phyloP scores from a whole-genome alignment of 2,329 filamentous ascomycete species.

The Colletotrichum sp. region DNA sequence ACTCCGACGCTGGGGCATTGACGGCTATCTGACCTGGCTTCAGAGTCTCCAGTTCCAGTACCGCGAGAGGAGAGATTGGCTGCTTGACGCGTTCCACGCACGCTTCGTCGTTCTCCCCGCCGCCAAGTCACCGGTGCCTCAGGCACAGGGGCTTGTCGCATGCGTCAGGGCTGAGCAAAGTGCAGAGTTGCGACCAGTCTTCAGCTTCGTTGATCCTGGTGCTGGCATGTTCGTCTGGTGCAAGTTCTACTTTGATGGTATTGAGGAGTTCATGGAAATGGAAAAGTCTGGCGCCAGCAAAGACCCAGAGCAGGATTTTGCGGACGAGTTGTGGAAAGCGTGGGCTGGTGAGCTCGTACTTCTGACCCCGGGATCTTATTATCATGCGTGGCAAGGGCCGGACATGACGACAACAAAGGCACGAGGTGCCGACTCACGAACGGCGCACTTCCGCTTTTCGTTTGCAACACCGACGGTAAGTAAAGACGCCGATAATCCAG shows the following conservation, averaged over 20 bases:
- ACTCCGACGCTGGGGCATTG: conserved; percentile 71
- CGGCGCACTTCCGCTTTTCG: conserved; percentile 30
- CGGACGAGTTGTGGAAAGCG: conserved; percentile 19
- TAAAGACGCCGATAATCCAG: not conserved
- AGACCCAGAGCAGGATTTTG: not conserved
- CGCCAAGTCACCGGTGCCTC: not conserved
- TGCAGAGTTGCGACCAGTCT: conserved; percentile 23
- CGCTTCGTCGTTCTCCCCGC: not conserved
- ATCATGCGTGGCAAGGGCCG: conserved; percentile 33
- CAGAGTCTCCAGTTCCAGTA: conserved; percentile 73
- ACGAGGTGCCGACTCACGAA: conserved; percentile 24
- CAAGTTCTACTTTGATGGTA: conserved; percentile 29
- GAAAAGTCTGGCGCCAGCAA: not conserved
- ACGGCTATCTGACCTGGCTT: conserved; percentile 77
- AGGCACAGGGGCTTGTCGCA: not conserved
- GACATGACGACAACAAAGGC: conserved; percentile 28
- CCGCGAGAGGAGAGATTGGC: conserved; percentile 66
- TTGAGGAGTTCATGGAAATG: conserved; percentile 22
- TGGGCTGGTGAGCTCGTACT: conserved; percentile 26
- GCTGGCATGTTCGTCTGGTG: conserved; percentile 38
- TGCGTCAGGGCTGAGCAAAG: not conserved
- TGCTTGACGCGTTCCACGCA: conserved; percentile 58
- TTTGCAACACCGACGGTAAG: conserved; percentile 32
- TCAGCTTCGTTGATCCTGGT: conserved; percentile 31
- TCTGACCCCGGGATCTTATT: conserved; percentile 34